Evolutionary conservation across 805 yeast genomes (phyloP).

Genomic region (Yamadazyma nakazawae): DNA sequence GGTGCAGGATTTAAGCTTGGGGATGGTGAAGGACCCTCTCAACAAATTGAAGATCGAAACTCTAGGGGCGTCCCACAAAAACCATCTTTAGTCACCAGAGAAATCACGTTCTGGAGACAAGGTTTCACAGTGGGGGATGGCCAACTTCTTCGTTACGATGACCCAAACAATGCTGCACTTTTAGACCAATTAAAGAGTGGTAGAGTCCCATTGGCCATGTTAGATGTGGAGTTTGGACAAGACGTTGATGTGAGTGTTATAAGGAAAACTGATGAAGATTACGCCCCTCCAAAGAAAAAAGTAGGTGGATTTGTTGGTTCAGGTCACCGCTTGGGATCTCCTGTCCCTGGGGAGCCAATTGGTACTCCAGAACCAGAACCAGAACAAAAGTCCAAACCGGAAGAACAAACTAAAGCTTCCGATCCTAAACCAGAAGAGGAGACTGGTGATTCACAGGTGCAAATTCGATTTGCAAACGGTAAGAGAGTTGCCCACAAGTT

Average conservation of each 20-base stretch:
- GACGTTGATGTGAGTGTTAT: conserved; percentile 89
- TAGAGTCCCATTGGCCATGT: conserved; percentile 80
- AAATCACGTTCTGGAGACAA: conserved; percentile 92
- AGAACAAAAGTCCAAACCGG: conserved; percentile 18
- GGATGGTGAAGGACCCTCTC: conserved; percentile 40
- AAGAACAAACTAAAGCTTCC: conserved; percentile 13
- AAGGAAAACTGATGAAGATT: conserved; percentile 78
- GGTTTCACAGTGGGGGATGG: conserved; percentile 97
- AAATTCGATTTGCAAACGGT: conserved; percentile 83
- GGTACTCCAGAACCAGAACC: conserved; percentile 27
- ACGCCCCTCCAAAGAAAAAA: conserved; percentile 58
- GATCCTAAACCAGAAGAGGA: conserved; percentile 14
- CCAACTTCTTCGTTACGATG: conserved; percentile 79
- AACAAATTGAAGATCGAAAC: conserved; percentile 31
- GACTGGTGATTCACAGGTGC: conserved; percentile 71
- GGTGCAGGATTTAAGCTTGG: conserved; percentile 57
- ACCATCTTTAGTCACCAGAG: conserved; percentile 60
- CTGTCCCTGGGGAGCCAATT: conserved; percentile 68
- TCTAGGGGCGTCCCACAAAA: conserved; percentile 16
- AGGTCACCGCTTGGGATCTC: conserved; percentile 87
- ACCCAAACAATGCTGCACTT: conserved; percentile 79
- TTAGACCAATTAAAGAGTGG: conserved; percentile 82
- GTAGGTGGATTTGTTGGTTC: conserved; percentile 70
- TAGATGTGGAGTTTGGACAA: conserved; percentile 85
- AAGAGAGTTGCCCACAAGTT: conserved; percentile 63